A percentile compares a stretch with the other conserved stretches of the same genome.
Conservation (phyloP, 257 asterid species). For the Handroanthus guayacan region DNA sequence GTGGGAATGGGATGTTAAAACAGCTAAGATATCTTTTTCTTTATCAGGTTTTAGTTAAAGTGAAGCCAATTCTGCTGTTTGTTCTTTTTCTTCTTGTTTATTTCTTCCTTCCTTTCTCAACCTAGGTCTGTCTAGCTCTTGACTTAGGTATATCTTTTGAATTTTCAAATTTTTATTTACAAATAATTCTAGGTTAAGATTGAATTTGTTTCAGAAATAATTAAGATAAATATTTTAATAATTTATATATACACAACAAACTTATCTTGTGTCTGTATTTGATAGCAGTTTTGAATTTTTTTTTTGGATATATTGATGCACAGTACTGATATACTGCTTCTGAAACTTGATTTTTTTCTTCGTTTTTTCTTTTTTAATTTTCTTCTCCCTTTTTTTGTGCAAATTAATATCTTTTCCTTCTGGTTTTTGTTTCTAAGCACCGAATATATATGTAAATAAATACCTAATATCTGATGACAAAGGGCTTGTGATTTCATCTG, state of each 20-base stretch:
- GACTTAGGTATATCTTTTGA: background rate
- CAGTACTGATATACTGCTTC: too few relatives aligned
- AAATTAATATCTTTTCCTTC: background rate
- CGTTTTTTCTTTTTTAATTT: background rate
- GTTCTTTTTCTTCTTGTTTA: slow-evolving; percentile 30
- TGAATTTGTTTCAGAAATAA: too few relatives aligned
- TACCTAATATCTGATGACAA: background rate
- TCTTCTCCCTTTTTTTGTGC: background rate
- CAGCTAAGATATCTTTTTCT: slow-evolving; percentile 62
- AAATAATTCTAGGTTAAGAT: too few relatives aligned
- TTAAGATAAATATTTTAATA: too few relatives aligned
- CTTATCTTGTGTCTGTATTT: too few relatives aligned
- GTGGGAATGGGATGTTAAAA: slow-evolving; percentile 18
- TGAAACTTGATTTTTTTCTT: too few relatives aligned
- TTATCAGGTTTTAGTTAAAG: slow-evolving; percentile 85
- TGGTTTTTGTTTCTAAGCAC: background rate
- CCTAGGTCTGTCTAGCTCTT: slow-evolving; percentile 19
- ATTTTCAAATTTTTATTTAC: background rate
- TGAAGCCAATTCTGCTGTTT: slow-evolving; percentile 57
- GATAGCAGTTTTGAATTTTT: too few relatives aligned
- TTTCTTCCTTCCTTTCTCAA: slow-evolving; percentile 14
- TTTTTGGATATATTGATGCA: too few relatives aligned
- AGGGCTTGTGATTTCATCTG: slow-evolving; percentile 12
- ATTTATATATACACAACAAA: too few relatives aligned
- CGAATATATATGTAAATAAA: background rate